Evolutionary conservation across 148 eudicot genomes (phyloP), one percentile per base, ranked within the genome.

Genomic region (Dianthus caryophyllus): DNA sequence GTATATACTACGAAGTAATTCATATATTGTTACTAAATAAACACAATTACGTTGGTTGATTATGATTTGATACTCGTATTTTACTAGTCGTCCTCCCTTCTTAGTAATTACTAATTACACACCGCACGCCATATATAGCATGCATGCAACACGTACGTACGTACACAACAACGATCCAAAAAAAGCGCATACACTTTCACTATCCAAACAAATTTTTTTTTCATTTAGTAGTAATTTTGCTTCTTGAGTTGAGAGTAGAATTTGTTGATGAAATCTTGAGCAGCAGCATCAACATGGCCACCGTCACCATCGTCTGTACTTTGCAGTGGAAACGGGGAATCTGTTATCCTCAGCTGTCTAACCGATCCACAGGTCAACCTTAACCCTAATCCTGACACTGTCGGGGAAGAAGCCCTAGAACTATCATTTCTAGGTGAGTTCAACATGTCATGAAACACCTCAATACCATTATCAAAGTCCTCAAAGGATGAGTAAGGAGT

Each of bases 281-380:
- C 96, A 0, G 78, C 84, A 25, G 81, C 77, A 67, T 91, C 96
- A 18, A 91, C 87, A 36, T 68, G 77, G 26, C 30, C 49, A 11
- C 46, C 83, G 5, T 36, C 48, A 11, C 52, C 84, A 8, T 60
- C 91, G 1, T 75, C 85, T 0, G 10, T 36, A 31, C 75, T 73
- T 13, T 65, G 62, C 52, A 83, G 5, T 18, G 85, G 88, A 53
- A 70, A 87, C 16, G 96, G 96, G 9, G 96, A 86, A 57, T 88
- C 96, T 0, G 87, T 88, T 2, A 88, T 71, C 81, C 88, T 77
- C 43, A 88, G 77, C 80, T 84, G 91, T 77, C 89, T 75, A 31
- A 79, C 90, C n/a, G n/a, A n/a, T 51, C 33, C 17, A 2, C 88
- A 84, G 12, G 73, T 82, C 67, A 53, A 71, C 50, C 91, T 85